Conservation (phyloP, 2,329 filamentous ascomycete species). For the Metarhizium brunneum region DNA sequence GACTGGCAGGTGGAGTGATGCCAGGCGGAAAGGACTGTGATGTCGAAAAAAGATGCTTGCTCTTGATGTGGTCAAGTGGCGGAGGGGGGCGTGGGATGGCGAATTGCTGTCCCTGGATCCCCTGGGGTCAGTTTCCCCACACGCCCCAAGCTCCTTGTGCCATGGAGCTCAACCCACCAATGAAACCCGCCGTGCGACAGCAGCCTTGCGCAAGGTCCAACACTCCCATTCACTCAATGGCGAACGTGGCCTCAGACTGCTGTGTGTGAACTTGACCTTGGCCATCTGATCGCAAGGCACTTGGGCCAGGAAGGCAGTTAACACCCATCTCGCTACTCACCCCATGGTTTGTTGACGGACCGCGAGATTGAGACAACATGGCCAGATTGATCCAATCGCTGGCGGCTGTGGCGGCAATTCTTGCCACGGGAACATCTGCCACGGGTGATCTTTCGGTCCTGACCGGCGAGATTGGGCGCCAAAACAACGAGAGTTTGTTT, state of each 20-base stretch:
- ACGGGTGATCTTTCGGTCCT: conserved; percentile 28
- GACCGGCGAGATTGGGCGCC: conserved; percentile 38
- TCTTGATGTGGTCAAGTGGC: too few relatives aligned
- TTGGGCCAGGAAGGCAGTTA: background rate
- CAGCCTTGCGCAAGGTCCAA: conserved; percentile 13
- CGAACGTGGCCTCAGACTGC: conserved; percentile 3
- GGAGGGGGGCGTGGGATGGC: too few relatives aligned
- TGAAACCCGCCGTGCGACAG: background rate
- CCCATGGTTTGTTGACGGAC: background rate
- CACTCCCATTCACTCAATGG: background rate
- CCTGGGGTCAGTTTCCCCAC: background rate
- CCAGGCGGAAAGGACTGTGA: background rate
- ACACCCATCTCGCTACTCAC: background rate
- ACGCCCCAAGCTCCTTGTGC: conserved; percentile 11
- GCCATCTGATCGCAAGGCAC: background rate
- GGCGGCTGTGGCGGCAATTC: conserved; percentile 15
- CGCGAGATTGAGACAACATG: conserved; percentile 14
- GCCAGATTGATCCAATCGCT: conserved; percentile 22
- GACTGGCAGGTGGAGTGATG: too few relatives aligned
- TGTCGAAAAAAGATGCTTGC: background rate
- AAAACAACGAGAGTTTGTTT: conserved; percentile 74
- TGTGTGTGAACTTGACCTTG: background rate
- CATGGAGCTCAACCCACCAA: background rate
- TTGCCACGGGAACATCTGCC: conserved; percentile 15
- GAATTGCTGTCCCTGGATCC: background rate